Conservation (phyloP, 192 early-diverging fungal genomes). For the Coemansia sp. region DNA sequence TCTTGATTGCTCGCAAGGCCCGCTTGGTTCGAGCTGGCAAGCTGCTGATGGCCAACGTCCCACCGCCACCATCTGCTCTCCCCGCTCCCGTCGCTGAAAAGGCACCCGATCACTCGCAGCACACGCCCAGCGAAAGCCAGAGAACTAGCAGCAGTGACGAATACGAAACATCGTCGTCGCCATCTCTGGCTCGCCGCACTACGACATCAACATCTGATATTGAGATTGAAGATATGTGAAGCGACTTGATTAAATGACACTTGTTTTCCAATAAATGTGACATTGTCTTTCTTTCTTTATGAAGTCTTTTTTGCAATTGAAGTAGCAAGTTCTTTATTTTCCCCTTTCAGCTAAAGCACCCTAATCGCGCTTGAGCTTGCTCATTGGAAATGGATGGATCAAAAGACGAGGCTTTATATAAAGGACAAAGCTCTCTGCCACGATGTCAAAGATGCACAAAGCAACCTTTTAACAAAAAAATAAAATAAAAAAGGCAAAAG, state of each 20-base stretch:
- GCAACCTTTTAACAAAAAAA: neutral
- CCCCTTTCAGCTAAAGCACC: too few species aligned
- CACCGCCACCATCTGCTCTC: slow-evolving; percentile 28
- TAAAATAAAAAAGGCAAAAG: too few species aligned
- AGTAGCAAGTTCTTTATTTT: too few species aligned
- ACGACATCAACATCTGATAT: slow-evolving; percentile 25
- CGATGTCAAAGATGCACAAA: neutral
- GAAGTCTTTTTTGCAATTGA: too few species aligned
- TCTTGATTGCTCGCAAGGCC: slow-evolving; percentile 52
- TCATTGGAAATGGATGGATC: too few species aligned
- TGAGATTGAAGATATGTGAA: slow-evolving; percentile 40
- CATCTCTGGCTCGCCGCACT: neutral
- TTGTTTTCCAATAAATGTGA: neutral
- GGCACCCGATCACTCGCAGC: neutral
- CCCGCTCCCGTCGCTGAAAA: slow-evolving; percentile 2
- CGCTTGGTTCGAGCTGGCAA: slow-evolving; percentile 38
- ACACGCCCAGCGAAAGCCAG: neutral
- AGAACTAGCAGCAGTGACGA: neutral
- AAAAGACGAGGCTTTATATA: too few species aligned
- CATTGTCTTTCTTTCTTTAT: neutral
- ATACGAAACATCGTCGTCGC: neutral
- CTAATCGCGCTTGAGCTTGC: too few species aligned
- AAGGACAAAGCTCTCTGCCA: too few species aligned
- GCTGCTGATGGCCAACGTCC: slow-evolving; percentile 43
- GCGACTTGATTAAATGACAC: too few species aligned